phyloP scores from a whole-genome alignment of 805 yeast genomes.

The Saccharomycopsis capsularis region DNA sequence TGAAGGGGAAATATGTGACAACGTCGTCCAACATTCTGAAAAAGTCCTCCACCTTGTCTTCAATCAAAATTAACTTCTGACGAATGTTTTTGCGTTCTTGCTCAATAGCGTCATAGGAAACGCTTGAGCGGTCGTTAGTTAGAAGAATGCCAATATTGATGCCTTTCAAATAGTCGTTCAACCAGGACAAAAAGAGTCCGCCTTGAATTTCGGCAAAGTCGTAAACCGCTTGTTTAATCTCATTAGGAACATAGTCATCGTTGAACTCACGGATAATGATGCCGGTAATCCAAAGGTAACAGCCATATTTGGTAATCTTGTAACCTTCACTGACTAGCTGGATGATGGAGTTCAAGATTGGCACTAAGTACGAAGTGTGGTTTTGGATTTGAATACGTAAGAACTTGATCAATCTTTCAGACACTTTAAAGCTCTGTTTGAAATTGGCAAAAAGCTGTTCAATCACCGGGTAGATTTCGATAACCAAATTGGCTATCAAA shows the following conservation, averaged over 20 bases:
- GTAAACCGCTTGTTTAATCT: conserved; percentile 58
- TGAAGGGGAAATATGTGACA: conserved; percentile 56
- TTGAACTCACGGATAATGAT: conserved; percentile 65
- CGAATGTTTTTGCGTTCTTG: neutral
- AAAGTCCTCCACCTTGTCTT: conserved; percentile 81
- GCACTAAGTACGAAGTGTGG: conserved; percentile 47
- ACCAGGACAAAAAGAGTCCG: conserved; percentile 14
- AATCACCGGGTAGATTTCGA: conserved; percentile 57
- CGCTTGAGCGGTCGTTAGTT: neutral
- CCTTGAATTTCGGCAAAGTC: conserved; percentile 43
- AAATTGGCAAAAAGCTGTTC: conserved; percentile 41
- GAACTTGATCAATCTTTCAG: conserved; percentile 70
- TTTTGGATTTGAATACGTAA: conserved; percentile 59
- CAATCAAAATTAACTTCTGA: conserved; percentile 24
- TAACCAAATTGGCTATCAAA: conserved; percentile 48
- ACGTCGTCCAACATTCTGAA: conserved; percentile 74
- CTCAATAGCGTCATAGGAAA: neutral
- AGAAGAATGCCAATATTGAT: conserved; percentile 3
- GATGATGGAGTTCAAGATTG: conserved; percentile 59
- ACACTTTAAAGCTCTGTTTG: conserved; percentile 54
- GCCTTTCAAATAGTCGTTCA: conserved; percentile 4
- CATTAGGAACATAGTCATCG: conserved; percentile 43
- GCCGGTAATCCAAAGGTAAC: conserved; percentile 89
- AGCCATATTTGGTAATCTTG: conserved; percentile 61
- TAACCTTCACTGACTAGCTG: conserved; percentile 65